Base-by-base conservation (phyloP, 805 yeast genomes). In the Saturnispora sanitii region DNA sequence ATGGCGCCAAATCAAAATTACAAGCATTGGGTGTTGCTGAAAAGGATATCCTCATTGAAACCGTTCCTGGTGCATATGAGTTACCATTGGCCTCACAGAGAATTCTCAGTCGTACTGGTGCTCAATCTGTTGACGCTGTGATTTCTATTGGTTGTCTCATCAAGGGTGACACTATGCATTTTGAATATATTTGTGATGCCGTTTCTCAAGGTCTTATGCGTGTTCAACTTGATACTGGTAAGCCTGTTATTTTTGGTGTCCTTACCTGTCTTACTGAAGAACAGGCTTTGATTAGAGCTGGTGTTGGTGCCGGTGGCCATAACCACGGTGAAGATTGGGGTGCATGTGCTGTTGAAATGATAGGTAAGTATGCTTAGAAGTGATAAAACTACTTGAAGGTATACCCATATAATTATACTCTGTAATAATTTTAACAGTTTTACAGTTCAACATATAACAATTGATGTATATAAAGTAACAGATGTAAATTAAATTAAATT, bases 261-360 rank as follows among this genome's bases (percentile, higher is more conserved):
- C 73, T 92, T 54, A 92, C 97, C 17, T 88, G 96, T 62, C 62
- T 88, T 52, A 88, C 95, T 22, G 95, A 87, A 51, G 88, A 82
- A 54, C 98, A 92, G 66, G 98, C 97, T 12, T 73, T 80, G 50
- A 78, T 79, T 17, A 79, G 98, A 64, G 95, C 97, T 11, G 98
- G 97, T 20, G 60, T 69, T 30, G 63, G 63, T 23, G 86, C 82
- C 43, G 77, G 77, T 51, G 74, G 79, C 78, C 97, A 92, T 62
- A 90, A 90, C 67, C 98, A 92, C 56, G 98, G 98, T 49, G 85
- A 75, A 56, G 98, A 92, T 61, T 90, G 98, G 98, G 98, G 95
- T 51, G 88, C 94, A 27, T 96, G 96, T 41, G 98, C 98, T 13
- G 95, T 92, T 21, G 98, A 90, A 67, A 90, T 92, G 97, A 80